Percentiles rank a stretch among this genome's conserved stretches.
Evolutionary conservation across 1,139 yeast species (phyloP).

Genomic region (Saccharomyces hybrid): DNA sequence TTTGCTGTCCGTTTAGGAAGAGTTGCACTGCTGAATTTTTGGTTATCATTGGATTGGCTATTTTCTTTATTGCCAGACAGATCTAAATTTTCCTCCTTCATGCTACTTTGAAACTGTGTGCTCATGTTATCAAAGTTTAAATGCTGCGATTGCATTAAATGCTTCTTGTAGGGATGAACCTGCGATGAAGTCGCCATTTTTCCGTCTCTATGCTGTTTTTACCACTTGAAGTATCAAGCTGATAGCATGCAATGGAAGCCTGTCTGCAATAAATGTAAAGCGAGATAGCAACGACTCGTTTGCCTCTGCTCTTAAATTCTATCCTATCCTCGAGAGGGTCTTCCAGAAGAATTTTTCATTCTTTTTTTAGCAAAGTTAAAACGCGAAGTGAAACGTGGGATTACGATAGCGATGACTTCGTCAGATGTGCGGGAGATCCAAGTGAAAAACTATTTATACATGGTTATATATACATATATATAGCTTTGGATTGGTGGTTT

Average conservation of each 20-base stretch:
- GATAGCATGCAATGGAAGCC: neutral
- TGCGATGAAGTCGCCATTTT: constrained; percentile 1
- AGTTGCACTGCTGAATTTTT: neutral
- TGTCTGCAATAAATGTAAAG: neutral
- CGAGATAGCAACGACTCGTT: neutral
- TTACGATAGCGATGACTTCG: neutral
- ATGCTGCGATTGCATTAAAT: constrained; percentile 11
- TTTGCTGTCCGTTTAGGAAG: neutral
- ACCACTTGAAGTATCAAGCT: neutral
- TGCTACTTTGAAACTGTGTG: neutral
- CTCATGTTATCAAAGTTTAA: neutral
- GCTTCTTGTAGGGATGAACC: constrained; percentile 19
- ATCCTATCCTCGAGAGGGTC: neutral
- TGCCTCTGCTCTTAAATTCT: neutral
- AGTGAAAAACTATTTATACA: neutral
- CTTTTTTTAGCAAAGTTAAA: neutral
- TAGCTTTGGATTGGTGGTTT: neutral
- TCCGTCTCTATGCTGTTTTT: neutral
- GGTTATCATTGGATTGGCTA: neutral
- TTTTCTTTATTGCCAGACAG: neutral
- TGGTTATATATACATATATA: too few relatives aligned
- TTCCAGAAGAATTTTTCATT: neutral
- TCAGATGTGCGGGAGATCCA: neutral
- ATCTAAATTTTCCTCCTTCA: neutral
- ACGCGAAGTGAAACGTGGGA: neutral